Conservation (phyloP, 2,329 filamentous ascomycete genomes). For the Ambrosiella cleistominuta region DNA sequence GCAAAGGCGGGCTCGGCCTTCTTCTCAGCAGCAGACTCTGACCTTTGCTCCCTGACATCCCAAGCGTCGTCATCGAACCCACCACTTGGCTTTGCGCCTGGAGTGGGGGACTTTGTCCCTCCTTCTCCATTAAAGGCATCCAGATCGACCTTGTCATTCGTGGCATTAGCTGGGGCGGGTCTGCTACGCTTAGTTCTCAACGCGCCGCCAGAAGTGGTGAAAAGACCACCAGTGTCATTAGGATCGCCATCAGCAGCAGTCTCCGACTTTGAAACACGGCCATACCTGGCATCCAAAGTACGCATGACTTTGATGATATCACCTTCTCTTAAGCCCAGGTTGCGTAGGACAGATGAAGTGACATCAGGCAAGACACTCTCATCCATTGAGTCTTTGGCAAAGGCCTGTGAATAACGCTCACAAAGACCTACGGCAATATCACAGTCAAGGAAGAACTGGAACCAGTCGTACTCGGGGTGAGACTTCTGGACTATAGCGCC, state of each 20-base stretch:
- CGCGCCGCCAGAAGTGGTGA: constrained; percentile 80
- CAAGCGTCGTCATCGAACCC: constrained; percentile 96
- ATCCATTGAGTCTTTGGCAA: constrained; percentile 84
- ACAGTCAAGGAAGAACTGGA: constrained; percentile 89
- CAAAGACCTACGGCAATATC: constrained; percentile 86
- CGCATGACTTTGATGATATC: constrained; percentile 95
- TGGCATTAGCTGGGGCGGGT: constrained; percentile 70
- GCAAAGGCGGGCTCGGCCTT: constrained; percentile 2
- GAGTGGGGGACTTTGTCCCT: constrained; percentile 14
- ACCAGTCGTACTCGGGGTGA: constrained; percentile 82
- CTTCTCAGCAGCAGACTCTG: constrained; percentile 1
- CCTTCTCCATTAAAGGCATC: constrained; percentile 52
- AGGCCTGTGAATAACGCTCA: constrained; percentile 83
- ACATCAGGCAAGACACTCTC: constrained; percentile 85
- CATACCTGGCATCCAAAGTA: constrained; percentile 63
- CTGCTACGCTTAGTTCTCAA: constrained; percentile 89
- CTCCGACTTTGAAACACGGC: constrained; percentile 39
- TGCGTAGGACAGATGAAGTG: constrained; percentile 63
- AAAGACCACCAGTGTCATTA: constrained; percentile 51
- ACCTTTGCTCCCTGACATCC: constrained; percentile 55
- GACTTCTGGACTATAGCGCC: constrained; percentile 46
- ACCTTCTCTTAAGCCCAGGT: constrained; percentile 82
- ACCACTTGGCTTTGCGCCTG: constrained; percentile 19
- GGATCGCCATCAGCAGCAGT: constrained; percentile 40
- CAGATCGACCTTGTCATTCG: constrained; percentile 73